Base-by-base conservation (phyloP, 2,329 filamentous ascomycete species). In the Paecilomyces variotii region DNA sequence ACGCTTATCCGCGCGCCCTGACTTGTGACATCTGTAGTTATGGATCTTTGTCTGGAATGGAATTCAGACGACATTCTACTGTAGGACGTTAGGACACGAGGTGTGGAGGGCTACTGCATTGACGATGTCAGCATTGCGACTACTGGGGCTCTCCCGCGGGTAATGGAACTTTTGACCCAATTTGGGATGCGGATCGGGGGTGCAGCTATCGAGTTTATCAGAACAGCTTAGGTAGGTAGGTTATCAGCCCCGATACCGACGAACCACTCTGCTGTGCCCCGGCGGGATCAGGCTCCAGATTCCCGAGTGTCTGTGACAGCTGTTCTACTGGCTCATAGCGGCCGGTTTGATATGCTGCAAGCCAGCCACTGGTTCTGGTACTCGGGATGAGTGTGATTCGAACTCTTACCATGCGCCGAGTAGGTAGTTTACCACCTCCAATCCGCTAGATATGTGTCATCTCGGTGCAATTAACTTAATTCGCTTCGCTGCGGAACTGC, bases 81-180 rank as follows among this genome's bases (percentile, higher is more conserved):
- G 19, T 52, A 53, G 56, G 53, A 60, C 55, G 55, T 61, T 53
- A n/a, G 53, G 58, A 59, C 54, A 57, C 61, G 56, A 61, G 60
- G 62, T 63, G 60, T 62, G 60, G 61, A 63, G 59, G 61, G 60
- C 53, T 54, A 59, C 53, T 57, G 59, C 56, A 39, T 53, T 57
- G 58, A 57, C 55, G 55, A 50, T 58, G 58, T 57, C 63, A 58
- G 61, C 59, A 61, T 32, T 28, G 53, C 28, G 39, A 27, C n/a
- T 11, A 35, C 54, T 24, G 39, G 54, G 34, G 10, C 54, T 57
- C 49, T 35, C 52, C 55, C 53, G 39, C 49, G 34, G 27, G 34
- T 55, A 52, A 65, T 66, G 67, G 69, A 69, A 60, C 57, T 70
- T 67, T 70, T 70, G 65, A 70, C 69, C 66, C 55, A 56, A 68